Evolutionary conservation across 2,329 filamentous ascomycete species (phyloP).

Genomic region (Beauveria asiatica): DNA sequence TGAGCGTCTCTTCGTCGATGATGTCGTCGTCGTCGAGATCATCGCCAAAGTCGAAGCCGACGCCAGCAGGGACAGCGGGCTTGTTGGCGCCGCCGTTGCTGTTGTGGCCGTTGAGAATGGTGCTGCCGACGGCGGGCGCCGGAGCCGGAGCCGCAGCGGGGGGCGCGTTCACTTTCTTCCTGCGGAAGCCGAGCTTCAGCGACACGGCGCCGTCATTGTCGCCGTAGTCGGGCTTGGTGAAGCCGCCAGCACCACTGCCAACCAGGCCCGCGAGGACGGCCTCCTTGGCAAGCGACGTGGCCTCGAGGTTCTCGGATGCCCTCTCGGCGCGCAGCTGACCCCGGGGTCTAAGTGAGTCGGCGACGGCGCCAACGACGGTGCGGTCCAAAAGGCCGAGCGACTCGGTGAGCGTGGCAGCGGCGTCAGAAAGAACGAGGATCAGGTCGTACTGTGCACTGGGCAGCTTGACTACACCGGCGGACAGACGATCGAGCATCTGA

Average conservation of each 20-base stretch:
- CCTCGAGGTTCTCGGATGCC: constrained; percentile 40
- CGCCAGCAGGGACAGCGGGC: constrained; percentile 41
- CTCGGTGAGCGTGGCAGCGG: constrained; percentile 54
- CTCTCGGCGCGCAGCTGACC: constrained; percentile 63
- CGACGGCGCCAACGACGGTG: constrained; percentile 59
- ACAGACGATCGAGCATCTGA: constrained; percentile 94
- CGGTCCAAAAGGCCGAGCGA: constrained; percentile 56
- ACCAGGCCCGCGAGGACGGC: constrained; percentile 77
- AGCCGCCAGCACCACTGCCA: constrained; percentile 47
- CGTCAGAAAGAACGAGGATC: constrained; percentile 74
- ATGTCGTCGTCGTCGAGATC: constrained; percentile 71
- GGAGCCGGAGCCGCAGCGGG: background rate
- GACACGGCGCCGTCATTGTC: constrained; percentile 49
- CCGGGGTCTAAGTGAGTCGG: constrained; percentile 60
- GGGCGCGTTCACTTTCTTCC: constrained; percentile 22
- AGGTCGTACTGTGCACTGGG: constrained; percentile 72
- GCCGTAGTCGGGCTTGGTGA: constrained; percentile 61
- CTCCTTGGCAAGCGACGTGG: constrained; percentile 55
- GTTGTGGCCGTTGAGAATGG: constrained; percentile 35
- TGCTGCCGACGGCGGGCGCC: constrained; percentile 16
- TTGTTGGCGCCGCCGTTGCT: constrained; percentile 37
- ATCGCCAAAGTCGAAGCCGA: constrained; percentile 60
- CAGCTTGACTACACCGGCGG: constrained; percentile 70
- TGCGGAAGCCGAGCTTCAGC: constrained; percentile 32
- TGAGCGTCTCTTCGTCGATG: constrained; percentile 81